Base-by-base conservation (phyloP, 2,329 filamentous ascomycete species). In the Dactylellina cionopaga region DNA sequence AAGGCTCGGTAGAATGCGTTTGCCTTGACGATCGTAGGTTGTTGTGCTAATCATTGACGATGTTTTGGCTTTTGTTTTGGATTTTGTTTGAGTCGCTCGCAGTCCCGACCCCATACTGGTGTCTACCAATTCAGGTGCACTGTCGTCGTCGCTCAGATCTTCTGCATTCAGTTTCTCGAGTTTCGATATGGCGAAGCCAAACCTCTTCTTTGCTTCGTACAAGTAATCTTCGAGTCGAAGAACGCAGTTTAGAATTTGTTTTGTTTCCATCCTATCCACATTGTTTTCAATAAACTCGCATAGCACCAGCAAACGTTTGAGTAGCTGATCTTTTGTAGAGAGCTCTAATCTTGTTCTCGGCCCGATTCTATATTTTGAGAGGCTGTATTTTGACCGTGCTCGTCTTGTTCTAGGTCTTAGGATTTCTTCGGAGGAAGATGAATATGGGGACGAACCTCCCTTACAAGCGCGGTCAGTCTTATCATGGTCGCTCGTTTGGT, bases 201-300 rank as follows among this genome's bases (percentile, higher is more conserved):
- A 43, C 5, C 44, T 44, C 9, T 63, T 63, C 15, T 63, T 63
- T 19, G 46, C 46, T 15, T 63, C 46, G 46, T 63, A 54, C 4
- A 63, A 19, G 17, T 63, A 54, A 31, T 63, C 58, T 19, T 63
- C 58, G 1, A 63, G 46, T 1, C 22, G 58, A 4, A 63, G 3
- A 11, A 63, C 39, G 46, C 46, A 52, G 35, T 44, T 52, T 10
- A 52, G 13, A 15, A 63, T 11, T 29, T 63, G 44, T 15, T 51
- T 49, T 10, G 25, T 17, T 29, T 39, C 33, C 2, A 63, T 19
- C 6, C 25, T 37, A 17, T 4, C 37, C 17, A 33, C 15, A 35
- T 63, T 63, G 9, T 35, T 22, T 10, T 43, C 24, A 31, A 44
- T 35, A 17, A 52, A 63, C 13, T 44, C 19, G 35, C 43, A 37